Evolutionary conservation across 208 protist genomes (phyloP), one percentile per base, ranked within the genome.

Genomic region (Leishmania martiniquensis): DNA sequence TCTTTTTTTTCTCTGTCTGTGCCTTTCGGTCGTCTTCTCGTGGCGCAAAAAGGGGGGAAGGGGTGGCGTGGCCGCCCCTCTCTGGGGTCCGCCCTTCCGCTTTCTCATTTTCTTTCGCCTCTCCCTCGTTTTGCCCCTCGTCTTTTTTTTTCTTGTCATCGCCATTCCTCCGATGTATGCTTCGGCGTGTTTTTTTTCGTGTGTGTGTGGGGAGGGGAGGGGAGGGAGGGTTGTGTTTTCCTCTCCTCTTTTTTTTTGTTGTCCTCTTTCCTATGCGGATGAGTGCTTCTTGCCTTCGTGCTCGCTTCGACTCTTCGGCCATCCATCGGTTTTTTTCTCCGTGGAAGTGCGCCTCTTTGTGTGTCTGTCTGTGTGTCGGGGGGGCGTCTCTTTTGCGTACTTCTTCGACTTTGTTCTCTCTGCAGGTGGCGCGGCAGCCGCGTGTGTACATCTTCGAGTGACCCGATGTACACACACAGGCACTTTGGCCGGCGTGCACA

Each of bases 11-110:
- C 47, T 15, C 4, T 15, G 1, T 15, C 7, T n/a, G n/a, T 10
- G 25, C 29, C 54, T 29, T 10, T 59, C 54, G 25, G n/a, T 13
- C 54, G 9, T 75, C 72, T 86, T 85, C 77, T 84, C 13, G 71
- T 86, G 62, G 17, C 25, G 10, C n/a, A n/a, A 1, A 25, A 67
- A 25, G 39, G 1, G 34, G 22, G n/a, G 62, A n/a, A 22, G 37
- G 37, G 20, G 22, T 12, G 22, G 62, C 17, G 15, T n/a, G 39
- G 37, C n/a, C 20, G n/a, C 62, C 22, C 6, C 62, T 45, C 39
- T 42, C 62, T 1, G 20, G 7, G 22, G 9, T 67, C 39, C 62
- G 37, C 47, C 5, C 34, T 75, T 72, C 51, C 72, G 59, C 68
- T 45, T 15, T 29, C n/a, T n/a, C 75, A 72, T 45, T 77, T 59